These are phyloP conservation scores for Rhytidhysteron rufulum DNA, from an alignment of 2,329 filamentous ascomycete genomes.

Conservation along the genomic window DNA sequence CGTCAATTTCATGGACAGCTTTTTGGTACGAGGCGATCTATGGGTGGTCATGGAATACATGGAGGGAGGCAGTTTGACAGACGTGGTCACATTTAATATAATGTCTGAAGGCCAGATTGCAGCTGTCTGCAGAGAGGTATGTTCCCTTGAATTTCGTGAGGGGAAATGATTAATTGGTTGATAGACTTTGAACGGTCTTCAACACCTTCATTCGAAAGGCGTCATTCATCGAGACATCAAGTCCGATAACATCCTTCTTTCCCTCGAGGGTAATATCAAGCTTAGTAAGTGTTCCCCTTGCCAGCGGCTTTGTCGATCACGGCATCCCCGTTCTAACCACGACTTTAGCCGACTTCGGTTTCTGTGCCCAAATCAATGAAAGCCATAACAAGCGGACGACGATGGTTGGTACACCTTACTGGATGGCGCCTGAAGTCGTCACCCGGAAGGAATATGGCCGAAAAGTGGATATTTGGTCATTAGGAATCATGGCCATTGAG, in stretches of 20 bases:
- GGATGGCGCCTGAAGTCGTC: conserved; percentile 99
- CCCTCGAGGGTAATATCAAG: conserved; percentile 93
- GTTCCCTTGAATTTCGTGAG: conserved; percentile 14
- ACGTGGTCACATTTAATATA: conserved; percentile 98
- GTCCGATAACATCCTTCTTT: conserved; percentile 94
- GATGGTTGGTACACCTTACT: conserved; percentile 98
- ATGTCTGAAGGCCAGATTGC: conserved; percentile 98
- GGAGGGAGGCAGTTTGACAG: conserved; percentile 95
- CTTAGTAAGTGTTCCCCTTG: conserved; percentile 64
- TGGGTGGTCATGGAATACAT: conserved; percentile 99
- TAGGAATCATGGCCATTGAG: conserved; percentile 99
- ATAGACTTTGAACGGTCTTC: conserved; percentile 80
- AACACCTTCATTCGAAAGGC: conserved; percentile 94
- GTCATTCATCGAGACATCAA: conserved; percentile 99
- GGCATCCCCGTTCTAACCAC: not conserved
- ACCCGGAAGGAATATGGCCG: conserved; percentile 96
- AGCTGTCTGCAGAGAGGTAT: conserved; percentile 81
- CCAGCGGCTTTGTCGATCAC: not conserved
- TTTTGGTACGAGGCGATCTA: conserved; percentile 80
- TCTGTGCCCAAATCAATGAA: conserved; percentile 98
- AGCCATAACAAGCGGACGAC: conserved; percentile 95
- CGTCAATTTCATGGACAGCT: conserved; percentile 99
- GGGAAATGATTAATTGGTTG: conserved; percentile 11
- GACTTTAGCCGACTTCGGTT: conserved; percentile 83
- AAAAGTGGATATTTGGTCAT: conserved; percentile 97